Percentiles rank a stretch among this genome's conserved stretches.
Conservation (phyloP, 768 basidiomycete genomes). For the Clitopilus passeckerianus region DNA sequence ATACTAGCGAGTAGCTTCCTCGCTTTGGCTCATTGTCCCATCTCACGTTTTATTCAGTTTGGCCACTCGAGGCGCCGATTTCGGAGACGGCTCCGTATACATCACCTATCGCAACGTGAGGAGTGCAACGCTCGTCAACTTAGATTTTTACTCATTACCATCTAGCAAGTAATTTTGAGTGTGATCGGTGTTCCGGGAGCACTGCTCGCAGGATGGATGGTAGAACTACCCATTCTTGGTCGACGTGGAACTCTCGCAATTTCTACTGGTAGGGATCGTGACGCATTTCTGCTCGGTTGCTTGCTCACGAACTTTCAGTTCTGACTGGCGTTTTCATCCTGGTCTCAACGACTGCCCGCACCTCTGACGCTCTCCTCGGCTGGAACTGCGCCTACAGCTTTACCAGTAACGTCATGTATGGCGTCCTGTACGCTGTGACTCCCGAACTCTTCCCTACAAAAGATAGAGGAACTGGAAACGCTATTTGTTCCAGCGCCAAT, state of each 20-base stretch:
- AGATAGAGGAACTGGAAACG: conserved; percentile 71
- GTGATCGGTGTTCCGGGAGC: conserved; percentile 68
- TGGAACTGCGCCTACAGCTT: conserved; percentile 82
- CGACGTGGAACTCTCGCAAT: conserved; percentile 63
- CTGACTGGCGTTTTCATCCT: conserved; percentile 75
- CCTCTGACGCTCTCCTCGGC: conserved; percentile 61
- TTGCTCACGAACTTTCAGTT: conserved; percentile 26
- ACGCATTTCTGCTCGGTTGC: too few relatives aligned
- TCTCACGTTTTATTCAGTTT: conserved; percentile 34
- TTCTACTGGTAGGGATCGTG: conserved; percentile 48
- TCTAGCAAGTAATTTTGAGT: conserved; percentile 66
- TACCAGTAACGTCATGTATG: conserved; percentile 68
- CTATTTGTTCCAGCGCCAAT: conserved; percentile 52
- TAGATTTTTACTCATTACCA: not conserved
- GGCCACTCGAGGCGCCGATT: conserved; percentile 58
- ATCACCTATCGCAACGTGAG: conserved; percentile 71
- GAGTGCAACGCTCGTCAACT: not conserved
- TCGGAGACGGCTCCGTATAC: conserved; percentile 65
- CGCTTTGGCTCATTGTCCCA: not conserved
- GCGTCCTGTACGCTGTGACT: conserved; percentile 66
- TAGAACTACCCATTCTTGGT: conserved; percentile 60
- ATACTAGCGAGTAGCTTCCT: conserved; percentile 37
- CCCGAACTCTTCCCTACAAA: conserved; percentile 71
- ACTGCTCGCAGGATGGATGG: conserved; percentile 65
- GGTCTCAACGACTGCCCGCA: conserved; percentile 68